A percentile compares a stretch with the other conserved stretches of the same genome.
phyloP scores from a whole-genome alignment of 148 eudicot species.

The Camellia lanceoleosa region DNA sequence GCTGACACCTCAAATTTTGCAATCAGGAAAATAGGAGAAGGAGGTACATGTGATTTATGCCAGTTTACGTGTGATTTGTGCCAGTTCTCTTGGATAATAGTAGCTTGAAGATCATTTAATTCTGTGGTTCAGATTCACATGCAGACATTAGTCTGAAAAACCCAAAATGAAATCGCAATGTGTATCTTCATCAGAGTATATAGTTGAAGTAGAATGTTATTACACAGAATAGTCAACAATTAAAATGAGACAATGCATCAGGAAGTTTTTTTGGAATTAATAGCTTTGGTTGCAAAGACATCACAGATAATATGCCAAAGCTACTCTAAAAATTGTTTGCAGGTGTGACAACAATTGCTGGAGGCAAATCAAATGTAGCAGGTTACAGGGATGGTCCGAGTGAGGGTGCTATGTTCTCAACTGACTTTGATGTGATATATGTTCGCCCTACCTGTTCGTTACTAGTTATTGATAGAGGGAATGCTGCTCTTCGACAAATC shows the following conservation, averaged over 20 bases:
- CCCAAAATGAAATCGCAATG: constrained; percentile 4
- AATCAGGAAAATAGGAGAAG: constrained; percentile 91
- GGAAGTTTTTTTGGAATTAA: not conserved
- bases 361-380: constrained; percentile 90
- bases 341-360: constrained; percentile 99
- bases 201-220: not conserved
- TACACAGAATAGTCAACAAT: not conserved
- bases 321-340: constrained; percentile 11
- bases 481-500: constrained; percentile 93
- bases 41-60: constrained; percentile 39
- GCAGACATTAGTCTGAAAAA: not conserved
- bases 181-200: not conserved
- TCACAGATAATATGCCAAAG: too few relatives aligned
- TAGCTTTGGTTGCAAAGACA: too few relatives aligned
- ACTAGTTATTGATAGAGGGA: constrained; percentile 89
- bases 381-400: constrained; percentile 99
- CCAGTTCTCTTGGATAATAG: not conserved
- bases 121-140: not conserved
- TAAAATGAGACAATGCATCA: not conserved
- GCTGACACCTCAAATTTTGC: constrained; percentile 91
- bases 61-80: not conserved
- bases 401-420: constrained; percentile 87
- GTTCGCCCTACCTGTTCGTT: constrained; percentile 82
- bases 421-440: constrained; percentile 89
- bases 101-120: not conserved